These are phyloP conservation scores for Aphanomyces cochlioides DNA, from an alignment of 352 stramenopile genomes.

Conservation along the genomic window DNA sequence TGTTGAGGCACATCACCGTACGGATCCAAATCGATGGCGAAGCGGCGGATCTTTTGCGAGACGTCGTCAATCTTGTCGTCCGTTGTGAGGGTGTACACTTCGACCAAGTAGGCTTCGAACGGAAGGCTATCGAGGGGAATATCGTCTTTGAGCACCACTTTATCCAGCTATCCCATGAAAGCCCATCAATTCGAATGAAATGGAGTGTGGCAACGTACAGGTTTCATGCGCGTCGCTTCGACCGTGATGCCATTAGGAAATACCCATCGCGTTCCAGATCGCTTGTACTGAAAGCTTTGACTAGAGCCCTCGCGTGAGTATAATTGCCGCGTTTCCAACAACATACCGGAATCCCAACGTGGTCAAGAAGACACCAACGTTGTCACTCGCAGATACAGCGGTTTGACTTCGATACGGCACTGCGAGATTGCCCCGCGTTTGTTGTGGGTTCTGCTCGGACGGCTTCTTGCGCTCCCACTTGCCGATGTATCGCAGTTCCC, in stretches of 20 bases:
- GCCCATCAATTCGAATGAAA: not conserved
- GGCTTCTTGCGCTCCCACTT: conserved; percentile 85
- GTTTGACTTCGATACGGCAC: conserved; percentile 82
- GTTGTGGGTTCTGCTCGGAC: conserved; percentile 54
- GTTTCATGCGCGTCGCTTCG: conserved; percentile 81
- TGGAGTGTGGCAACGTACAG: conserved; percentile 38
- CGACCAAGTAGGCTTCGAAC: conserved; percentile 79
- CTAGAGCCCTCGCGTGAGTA: conserved; percentile 33
- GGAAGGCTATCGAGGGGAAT: conserved; percentile 81
- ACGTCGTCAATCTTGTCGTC: conserved; percentile 84
- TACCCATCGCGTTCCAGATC: conserved; percentile 74
- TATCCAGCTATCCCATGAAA: conserved; percentile 46
- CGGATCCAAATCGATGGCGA: conserved; percentile 73
- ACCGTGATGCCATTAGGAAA: conserved; percentile 80
- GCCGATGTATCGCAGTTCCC: conserved; percentile 79
- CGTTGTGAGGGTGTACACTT: conserved; percentile 77
- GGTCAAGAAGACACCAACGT: conserved; percentile 63
- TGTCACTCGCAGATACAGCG: conserved; percentile 77
- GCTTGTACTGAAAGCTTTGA: conserved; percentile 82
- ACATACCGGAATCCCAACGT: conserved; percentile 75
- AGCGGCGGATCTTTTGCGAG: conserved; percentile 75
- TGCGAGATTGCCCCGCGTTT: conserved; percentile 47
- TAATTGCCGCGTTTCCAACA: not conserved
- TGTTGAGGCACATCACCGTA: not conserved
- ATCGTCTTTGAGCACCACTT: conserved; percentile 78